Percentiles rank a stretch among this genome's conserved stretches.
Evolutionary conservation across 106 monocot species (phyloP).

Genomic region (Iris macrosiphon): DNA sequence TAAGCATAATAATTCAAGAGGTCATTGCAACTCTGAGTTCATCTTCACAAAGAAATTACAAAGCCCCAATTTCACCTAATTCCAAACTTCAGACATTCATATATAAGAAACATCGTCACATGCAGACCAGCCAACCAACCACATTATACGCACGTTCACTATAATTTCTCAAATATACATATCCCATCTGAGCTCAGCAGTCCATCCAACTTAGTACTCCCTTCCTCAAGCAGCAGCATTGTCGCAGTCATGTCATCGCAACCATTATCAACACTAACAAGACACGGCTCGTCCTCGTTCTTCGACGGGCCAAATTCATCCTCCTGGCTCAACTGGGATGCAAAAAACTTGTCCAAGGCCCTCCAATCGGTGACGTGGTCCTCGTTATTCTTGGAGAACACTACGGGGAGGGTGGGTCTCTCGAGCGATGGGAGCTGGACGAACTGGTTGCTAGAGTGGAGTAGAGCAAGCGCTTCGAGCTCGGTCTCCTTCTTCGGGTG

Average conservation of each 20-base stretch:
- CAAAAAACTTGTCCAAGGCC: slow-evolving; percentile 78
- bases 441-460: slow-evolving; percentile 30
- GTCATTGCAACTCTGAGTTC: too few relatives aligned
- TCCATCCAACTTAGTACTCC: slow-evolving; percentile 10
- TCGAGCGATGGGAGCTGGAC: slow-evolving; percentile 70
- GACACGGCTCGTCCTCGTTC: neutral
- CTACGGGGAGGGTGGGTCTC: slow-evolving; percentile 40
- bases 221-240: slow-evolving; percentile 27
- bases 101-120: too few relatives aligned
- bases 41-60: too few relatives aligned
- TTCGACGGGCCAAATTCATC: slow-evolving; percentile 13
- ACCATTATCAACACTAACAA: neutral
- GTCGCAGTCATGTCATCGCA: slow-evolving; percentile 9
- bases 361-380: slow-evolving; percentile 87
- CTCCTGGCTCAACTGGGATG: slow-evolving; percentile 71
- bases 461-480: slow-evolving; percentile 12
- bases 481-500: slow-evolving; percentile 33
- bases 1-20: too few relatives aligned
- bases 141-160: too few relatives aligned
- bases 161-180: slow-evolving; percentile 39
- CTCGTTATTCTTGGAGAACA: too few relatives aligned
- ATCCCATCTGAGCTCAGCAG: slow-evolving; percentile 24
- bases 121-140: too few relatives aligned
- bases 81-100: too few relatives aligned
- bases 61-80: too few relatives aligned